phyloP scores from a whole-genome alignment of 768 basidiomycete species.

The Podaxis pistillaris region DNA sequence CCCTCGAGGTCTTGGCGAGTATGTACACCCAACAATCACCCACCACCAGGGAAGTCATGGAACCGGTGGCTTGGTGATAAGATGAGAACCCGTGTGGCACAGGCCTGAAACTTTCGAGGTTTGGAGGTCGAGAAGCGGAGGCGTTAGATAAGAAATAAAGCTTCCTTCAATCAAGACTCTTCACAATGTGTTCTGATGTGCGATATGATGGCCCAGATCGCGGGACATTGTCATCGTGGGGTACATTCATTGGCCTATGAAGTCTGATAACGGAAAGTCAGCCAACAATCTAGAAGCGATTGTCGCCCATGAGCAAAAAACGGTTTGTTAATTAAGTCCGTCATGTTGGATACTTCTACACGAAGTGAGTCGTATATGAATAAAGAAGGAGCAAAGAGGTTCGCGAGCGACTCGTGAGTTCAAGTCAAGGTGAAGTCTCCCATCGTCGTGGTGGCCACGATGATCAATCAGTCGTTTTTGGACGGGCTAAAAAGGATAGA shows the following conservation, averaged over 20 bases:
- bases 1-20: not conserved
- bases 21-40: not conserved
- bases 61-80: not conserved
- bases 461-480: not conserved
- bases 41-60: not conserved
- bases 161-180: not conserved
- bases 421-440: not conserved
- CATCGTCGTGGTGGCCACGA: not conserved
- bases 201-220: not conserved
- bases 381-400: not conserved
- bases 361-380: not conserved
- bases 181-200: not conserved
- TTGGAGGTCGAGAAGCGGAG: not conserved
- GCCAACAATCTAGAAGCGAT: not conserved
- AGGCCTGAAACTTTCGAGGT: not conserved
- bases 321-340: not conserved
- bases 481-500: not conserved
- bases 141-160: constrained; percentile 9
- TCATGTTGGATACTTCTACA: not conserved
- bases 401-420: not conserved
- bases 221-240: not conserved
- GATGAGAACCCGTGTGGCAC: not conserved
- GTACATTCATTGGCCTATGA: not conserved
- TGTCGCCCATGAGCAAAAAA: not conserved
- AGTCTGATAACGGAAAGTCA: not conserved